These are phyloP conservation scores for Speleostelium caveatum DNA, from an alignment of 78 protist species.

Conservation along the genomic window DNA sequence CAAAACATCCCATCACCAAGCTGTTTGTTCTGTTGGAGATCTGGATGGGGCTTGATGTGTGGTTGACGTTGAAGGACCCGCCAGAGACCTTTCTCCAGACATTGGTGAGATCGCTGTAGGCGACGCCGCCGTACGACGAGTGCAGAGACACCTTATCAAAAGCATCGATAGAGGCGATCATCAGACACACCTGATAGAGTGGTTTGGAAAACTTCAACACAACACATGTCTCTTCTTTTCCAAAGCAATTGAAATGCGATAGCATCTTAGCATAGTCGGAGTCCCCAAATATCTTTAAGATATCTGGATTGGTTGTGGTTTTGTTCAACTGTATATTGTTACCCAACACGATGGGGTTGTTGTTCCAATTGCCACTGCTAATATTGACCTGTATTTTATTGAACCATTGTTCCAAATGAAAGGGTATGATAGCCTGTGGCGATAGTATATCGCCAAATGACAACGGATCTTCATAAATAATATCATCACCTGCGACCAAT, in stretches of 20 bases:
- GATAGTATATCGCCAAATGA: slow-evolving; percentile 13
- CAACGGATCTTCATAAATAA: background rate
- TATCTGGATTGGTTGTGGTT: background rate
- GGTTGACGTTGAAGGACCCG: too few relatives aligned
- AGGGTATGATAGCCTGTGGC: too few relatives aligned
- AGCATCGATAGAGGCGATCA: slow-evolving; percentile 32
- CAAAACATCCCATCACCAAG: slow-evolving; percentile 50
- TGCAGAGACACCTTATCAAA: slow-evolving; percentile 15
- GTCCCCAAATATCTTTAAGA: background rate
- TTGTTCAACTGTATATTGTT: background rate
- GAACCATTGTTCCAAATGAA: too few relatives aligned
- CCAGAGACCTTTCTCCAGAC: too few relatives aligned
- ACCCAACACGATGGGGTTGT: background rate
- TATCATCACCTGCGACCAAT: background rate
- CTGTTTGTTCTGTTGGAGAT: too few relatives aligned
- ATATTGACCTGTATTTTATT: too few relatives aligned
- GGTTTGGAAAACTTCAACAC: background rate
- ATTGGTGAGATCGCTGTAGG: too few relatives aligned
- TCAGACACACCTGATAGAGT: background rate
- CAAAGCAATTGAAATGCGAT: slow-evolving; percentile 44
- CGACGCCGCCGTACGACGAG: background rate
- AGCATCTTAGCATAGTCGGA: background rate
- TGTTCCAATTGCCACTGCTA: too few relatives aligned
- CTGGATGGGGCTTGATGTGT: too few relatives aligned
- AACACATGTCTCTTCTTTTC: slow-evolving; percentile 6